phyloP scores from a whole-genome alignment of 2,329 filamentous ascomycete genomes.

The Penicillium sp. region DNA sequence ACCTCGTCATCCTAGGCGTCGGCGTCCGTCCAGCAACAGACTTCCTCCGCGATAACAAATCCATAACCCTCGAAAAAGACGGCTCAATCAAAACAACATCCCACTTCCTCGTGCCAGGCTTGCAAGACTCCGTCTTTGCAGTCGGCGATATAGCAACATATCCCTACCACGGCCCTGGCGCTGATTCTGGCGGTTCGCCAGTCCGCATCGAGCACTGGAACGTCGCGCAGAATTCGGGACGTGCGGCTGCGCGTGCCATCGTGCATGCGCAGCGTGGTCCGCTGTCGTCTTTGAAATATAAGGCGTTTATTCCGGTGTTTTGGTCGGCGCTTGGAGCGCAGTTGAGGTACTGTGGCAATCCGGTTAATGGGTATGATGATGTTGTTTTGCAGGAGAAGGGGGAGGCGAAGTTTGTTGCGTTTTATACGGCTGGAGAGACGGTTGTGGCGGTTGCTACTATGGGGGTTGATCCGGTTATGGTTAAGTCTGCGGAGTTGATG shows the following conservation, averaged over 20 bases:
- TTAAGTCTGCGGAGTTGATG: constrained; percentile 82
- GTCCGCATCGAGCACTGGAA: constrained; percentile 98
- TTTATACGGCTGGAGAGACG: constrained; percentile 81
- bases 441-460: constrained; percentile 90
- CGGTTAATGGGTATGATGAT: constrained; percentile 79
- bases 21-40: constrained; percentile 84
- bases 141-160: constrained; percentile 94
- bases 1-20: constrained; percentile 87
- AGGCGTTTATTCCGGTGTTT: constrained; percentile 87
- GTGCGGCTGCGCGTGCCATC: constrained; percentile 76
- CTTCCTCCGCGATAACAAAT: constrained; percentile 71
- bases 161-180: constrained; percentile 87
- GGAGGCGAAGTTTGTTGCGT: constrained; percentile 81
- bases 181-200: constrained; percentile 59
- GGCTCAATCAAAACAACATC: constrained; percentile 83
- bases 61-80: constrained; percentile 72
- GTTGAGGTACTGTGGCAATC: constrained; percentile 90
- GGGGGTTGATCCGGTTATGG: constrained; percentile 84
- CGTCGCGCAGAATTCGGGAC: constrained; percentile 90
- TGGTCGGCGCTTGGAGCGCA: constrained; percentile 92
- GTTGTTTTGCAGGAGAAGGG: constrained; percentile 74
- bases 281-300: constrained; percentile 52
- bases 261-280: constrained; percentile 52
- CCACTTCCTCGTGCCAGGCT: constrained; percentile 70
- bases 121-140: constrained; percentile 78